Evolutionary conservation across 2,329 filamentous ascomycete species (phyloP).

Genomic region (Pseudocercospora eumusae): DNA sequence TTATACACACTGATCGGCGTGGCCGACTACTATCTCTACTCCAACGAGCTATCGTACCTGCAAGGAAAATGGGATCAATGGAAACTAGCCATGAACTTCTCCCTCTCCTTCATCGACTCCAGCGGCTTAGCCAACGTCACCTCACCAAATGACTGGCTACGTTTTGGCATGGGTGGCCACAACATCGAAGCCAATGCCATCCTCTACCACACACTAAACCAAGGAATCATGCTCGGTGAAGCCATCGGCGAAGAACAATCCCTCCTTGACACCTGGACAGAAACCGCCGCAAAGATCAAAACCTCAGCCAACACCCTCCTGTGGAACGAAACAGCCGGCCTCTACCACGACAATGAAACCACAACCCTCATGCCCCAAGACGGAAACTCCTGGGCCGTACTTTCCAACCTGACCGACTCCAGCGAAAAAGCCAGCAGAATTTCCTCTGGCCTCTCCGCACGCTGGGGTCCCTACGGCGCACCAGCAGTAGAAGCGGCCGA

Average conservation of each 20-base stretch:
- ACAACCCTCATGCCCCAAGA: constrained; percentile 53
- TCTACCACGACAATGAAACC: constrained; percentile 41
- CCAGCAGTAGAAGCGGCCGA: constrained; percentile 51
- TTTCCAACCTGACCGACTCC: constrained; percentile 43
- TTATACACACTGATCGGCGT: constrained; percentile 52
- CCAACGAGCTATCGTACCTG: constrained; percentile 46
- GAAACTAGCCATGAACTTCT: constrained; percentile 48
- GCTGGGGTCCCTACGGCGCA: constrained; percentile 50
- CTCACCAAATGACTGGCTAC: constrained; percentile 49
- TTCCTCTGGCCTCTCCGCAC: constrained; percentile 36
- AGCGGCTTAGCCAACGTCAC: constrained; percentile 52
- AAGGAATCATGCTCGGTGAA: constrained; percentile 54
- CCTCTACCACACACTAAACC: constrained; percentile 55
- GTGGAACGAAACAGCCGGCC: constrained; percentile 34
- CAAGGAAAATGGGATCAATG: constrained; percentile 47
- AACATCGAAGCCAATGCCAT: constrained; percentile 52
- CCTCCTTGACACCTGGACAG: constrained; percentile 38
- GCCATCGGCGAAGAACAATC: constrained; percentile 49
- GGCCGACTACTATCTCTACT: constrained; percentile 46
- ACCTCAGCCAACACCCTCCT: constrained; percentile 53
- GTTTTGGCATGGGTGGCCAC: constrained; percentile 54
- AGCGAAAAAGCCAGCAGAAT: constrained; percentile 38
- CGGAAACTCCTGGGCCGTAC: constrained; percentile 48
- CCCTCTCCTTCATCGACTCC: constrained; percentile 47
- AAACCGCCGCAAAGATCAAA: constrained; percentile 48